Evolutionary conservation across 352 stramenopile species (phyloP), one percentile per base, ranked within the genome.

Genomic region (Thalassiosira sp.): DNA sequence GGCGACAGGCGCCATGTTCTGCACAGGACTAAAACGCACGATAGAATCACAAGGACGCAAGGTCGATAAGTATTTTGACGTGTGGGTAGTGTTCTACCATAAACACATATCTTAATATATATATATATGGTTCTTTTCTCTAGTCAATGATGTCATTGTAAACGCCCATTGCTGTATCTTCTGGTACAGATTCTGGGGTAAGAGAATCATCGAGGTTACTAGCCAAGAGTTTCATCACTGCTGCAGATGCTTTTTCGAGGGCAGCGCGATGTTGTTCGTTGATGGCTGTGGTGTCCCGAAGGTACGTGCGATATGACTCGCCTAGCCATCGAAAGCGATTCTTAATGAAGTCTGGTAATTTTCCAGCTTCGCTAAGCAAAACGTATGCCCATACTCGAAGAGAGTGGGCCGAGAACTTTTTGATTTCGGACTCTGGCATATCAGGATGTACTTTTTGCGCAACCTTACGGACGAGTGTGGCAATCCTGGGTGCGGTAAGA

Each of bases 361-460:
- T 61, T 1, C 48, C 57, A 3, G 48, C 60, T 45, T 66, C 28
- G 5, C 73, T 20, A 1, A 81, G 42, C 1, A 81, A 28, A 22
- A 80, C 63, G 22, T 20, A 58, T 5, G 72, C 54, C 62, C 62
- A 75, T 10, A 80, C 72, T 25, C 72, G 3, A 7, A 75, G 5
- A 0, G 56, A 69, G n/a, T 80, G 72, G 5, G 37, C 42, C 0
- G 72, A 80, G 22, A 51, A 75, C 20, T 69, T 31, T 2, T 35
- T 49, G 5, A 72, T 24, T 1, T 71, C 59, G 0, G 42, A 16
- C 13, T 43, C 24, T 1, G 58, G 22, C 31, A 63, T 8, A 15
- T 20, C 27, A 40, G 48, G 48, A 46, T 46, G 37, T 2, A 46
- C 37, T 13, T 46, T 46, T 3, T 13, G 37, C 3, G 37, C 37